These are phyloP conservation scores for Halocafeteria seosinensis DNA, from an alignment of 108 stramenopile genomes.

Conservation along the genomic window DNA sequence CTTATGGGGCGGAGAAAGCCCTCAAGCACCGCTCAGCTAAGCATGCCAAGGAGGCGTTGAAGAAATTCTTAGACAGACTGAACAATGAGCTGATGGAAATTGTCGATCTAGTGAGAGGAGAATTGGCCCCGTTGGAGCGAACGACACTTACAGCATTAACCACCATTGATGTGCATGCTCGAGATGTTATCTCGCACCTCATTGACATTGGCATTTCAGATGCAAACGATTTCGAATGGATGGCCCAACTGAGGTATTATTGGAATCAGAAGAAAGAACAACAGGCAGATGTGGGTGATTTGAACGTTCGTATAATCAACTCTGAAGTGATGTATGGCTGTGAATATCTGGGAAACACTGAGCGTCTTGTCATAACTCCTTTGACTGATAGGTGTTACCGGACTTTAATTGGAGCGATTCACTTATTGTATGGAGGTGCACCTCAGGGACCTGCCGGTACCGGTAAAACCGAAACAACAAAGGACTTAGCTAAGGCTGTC, in stretches of 20 bases:
- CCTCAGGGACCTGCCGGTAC: conserved; percentile 54
- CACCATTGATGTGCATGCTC: conserved; percentile 44
- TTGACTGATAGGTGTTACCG: conserved; percentile 53
- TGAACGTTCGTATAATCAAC: conserved; percentile 39
- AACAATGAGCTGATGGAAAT: conserved; percentile 26
- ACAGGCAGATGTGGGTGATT: background rate
- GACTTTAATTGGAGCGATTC: conserved; percentile 49
- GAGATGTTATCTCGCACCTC: conserved; percentile 37
- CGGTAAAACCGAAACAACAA: conserved; percentile 53
- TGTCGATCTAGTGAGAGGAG: conserved; percentile 33
- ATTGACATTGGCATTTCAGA: conserved; percentile 7
- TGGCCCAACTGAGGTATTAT: conserved; percentile 44
- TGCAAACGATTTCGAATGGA: conserved; percentile 45
- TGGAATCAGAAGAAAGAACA: conserved; percentile 26
- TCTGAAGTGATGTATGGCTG: conserved; percentile 45
- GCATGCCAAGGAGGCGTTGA: conserved; percentile 10
- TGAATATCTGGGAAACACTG: conserved; percentile 48
- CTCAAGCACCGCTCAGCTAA: conserved; percentile 3
- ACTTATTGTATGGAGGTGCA: conserved; percentile 48
- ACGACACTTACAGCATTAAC: conserved; percentile 46
- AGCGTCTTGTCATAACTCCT: conserved; percentile 48
- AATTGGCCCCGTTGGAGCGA: conserved; percentile 33
- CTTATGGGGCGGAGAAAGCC: conserved; percentile 25
- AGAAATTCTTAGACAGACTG: conserved; percentile 23
- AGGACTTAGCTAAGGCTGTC: conserved; percentile 46